Evolutionary conservation across 2,329 filamentous ascomycete species (phyloP), one percentile per base, ranked within the genome.

Genomic region (Fusarium decemcellulare): DNA sequence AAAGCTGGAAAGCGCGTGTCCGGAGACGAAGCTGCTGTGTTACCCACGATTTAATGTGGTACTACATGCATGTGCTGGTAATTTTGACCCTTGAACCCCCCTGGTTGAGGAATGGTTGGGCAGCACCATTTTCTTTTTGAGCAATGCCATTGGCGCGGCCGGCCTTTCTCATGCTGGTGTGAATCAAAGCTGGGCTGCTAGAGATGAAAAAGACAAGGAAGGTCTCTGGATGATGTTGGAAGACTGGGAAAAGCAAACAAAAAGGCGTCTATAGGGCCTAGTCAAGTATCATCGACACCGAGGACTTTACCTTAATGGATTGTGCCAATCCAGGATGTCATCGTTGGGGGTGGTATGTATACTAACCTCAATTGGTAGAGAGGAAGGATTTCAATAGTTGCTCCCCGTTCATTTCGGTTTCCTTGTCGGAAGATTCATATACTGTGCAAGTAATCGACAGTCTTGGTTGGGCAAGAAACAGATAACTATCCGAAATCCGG

Each of bases 21-120:
- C 30, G 39, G 65, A 53, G 37, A 54, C 55, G 47, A 51, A 65
- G 44, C 37, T 56, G 29, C 15, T 66, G 50, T 59, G 36, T 42
- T 27, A 36, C 58, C 32, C 63, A 61, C 50, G 46, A 44, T 48
- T 48, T 16, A 30, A 9, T 14, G 42, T 18, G 42, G 40, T 54
- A 42, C 39, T 53, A 40, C 47, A 39, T 18, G 16, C 16, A 23
- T 18, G 18, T 27, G 30, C 43, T 37, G 32, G 9, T 46, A 37
- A 32, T 44, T 16, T 40, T 12, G 47, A 51, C 54, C 27, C 42
- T 65, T 43, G 18, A 40, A 65, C 48, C 39, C 37, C 44, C 23
- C 39, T 46, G 32, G 63, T 10, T 16, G 18, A n/a, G 12, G 29
- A 53, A 44, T 53, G 47, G 18, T 44, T 15, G 8, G 47, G 29